Base-by-base conservation (phyloP, 768 basidiomycete species). In the Lenzites betulinus region DNA sequence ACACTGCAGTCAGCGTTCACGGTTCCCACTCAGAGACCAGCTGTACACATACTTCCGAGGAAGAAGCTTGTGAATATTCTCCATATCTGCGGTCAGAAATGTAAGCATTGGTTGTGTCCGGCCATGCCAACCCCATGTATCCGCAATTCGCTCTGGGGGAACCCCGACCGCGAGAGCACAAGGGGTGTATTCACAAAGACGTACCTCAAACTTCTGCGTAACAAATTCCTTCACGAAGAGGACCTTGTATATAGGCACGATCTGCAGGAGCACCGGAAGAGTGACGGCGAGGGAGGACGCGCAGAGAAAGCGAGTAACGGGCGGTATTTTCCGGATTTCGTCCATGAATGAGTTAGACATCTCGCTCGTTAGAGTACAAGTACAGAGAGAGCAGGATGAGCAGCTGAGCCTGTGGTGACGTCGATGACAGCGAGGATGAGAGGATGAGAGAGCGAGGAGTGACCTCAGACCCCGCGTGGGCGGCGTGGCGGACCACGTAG, bases 241-340 rank as follows among this genome's bases (percentile, higher is more conserved):
- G 58, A 90, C 44, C 30, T 71, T 75, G 72, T 88, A 84, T 2
- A 75, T 70, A 7, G 80, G 74, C 23, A 92, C 66, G 2, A 90
- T 57, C 13, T 81, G 75, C 65, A 87, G 71, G 62, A 89, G 69
- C 26, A 81, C 75, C 0, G 90, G 81, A 1, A 87, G 22, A 0
- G 91, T 83, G 39, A 92, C 76, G 0, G 74, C 83, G 2, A 90
- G 68, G 1, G 85, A 82, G 1, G 90, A 88, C 22, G 74, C 76
- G 58, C 83, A 79, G 7, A 92, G 71, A 56, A 87, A 84, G 33
- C 93, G 84, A 6, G 93, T 93, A 38, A 95, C 87, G 35, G 89
- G 88, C 0, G 93, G 92, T 1, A 94, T 90, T 76, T 92, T 93
- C 66, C 79, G 83, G 53, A 93, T 73, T 76, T 93, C 89, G 46